These are phyloP conservation scores for Tribonema minus DNA, from an alignment of 108 stramenopile species.

Conservation along the genomic window DNA sequence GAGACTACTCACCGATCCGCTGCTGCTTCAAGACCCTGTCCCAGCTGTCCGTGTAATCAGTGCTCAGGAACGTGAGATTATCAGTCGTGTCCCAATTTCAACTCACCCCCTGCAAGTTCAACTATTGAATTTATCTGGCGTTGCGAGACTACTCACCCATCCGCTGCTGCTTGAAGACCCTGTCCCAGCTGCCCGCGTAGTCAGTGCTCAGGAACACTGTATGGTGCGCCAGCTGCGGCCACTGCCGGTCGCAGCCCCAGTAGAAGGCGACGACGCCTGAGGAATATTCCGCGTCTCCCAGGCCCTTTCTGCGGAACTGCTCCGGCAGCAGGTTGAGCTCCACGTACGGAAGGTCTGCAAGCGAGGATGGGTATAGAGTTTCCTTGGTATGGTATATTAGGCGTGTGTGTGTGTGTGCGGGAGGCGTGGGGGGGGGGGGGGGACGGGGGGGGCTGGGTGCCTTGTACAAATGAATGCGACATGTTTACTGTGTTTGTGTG, in stretches of 20 bases:
- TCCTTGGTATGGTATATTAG: too few relatives aligned
- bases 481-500: too few relatives aligned
- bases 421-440: too few relatives aligned
- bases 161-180: conserved; percentile 7
- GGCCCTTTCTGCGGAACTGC: neutral
- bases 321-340: conserved; percentile 62
- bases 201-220: conserved; percentile 70
- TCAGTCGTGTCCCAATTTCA: neutral
- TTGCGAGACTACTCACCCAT: neutral
- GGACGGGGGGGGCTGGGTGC: too few relatives aligned
- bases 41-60: neutral
- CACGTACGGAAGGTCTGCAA: conserved; percentile 77
- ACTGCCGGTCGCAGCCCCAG: conserved; percentile 65
- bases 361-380: too few relatives aligned
- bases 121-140: too few relatives aligned
- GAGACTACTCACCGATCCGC: neutral
- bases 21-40: neutral
- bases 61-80: neutral
- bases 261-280: conserved; percentile 71
- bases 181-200: conserved; percentile 35
- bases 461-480: too few relatives aligned
- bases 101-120: too few relatives aligned
- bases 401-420: too few relatives aligned
- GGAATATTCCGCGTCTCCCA: conserved; percentile 25
- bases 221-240: conserved; percentile 71